These are phyloP conservation scores for Neobulgaria alba DNA, from an alignment of 2,329 filamentous ascomycete species.

Conservation along the genomic window DNA sequence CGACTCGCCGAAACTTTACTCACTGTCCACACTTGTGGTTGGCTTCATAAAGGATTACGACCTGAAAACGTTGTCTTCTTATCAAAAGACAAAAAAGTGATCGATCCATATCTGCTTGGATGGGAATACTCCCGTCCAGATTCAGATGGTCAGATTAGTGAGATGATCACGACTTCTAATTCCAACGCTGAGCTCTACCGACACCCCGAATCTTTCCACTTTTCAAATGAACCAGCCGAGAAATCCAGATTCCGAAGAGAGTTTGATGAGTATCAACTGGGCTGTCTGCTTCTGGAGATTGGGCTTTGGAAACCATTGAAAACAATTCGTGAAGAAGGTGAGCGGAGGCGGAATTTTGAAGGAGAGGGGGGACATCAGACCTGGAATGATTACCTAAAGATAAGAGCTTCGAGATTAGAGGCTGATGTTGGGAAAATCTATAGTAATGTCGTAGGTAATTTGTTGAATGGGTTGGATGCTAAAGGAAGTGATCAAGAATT, in stretches of 20 bases:
- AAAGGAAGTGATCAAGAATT: background rate
- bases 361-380: background rate
- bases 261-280: background rate
- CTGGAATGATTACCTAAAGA: background rate
- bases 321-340: background rate
- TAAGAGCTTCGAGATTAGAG: background rate
- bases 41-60: background rate
- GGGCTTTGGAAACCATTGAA: background rate
- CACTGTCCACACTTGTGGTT: background rate
- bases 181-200: background rate
- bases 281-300: background rate
- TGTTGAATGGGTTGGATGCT: background rate
- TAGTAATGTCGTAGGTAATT: background rate
- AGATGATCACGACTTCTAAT: background rate
- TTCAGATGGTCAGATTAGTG: background rate
- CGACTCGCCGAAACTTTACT: background rate
- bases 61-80: background rate
- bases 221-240: background rate
- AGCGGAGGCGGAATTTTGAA: background rate
- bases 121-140: background rate
- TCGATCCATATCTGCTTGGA: background rate
- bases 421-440: background rate
- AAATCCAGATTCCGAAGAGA: background rate
- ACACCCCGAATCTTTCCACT: background rate
- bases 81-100: background rate